Base-by-base conservation (phyloP, 208 protist species). In the Crithidia thermophila region DNA sequence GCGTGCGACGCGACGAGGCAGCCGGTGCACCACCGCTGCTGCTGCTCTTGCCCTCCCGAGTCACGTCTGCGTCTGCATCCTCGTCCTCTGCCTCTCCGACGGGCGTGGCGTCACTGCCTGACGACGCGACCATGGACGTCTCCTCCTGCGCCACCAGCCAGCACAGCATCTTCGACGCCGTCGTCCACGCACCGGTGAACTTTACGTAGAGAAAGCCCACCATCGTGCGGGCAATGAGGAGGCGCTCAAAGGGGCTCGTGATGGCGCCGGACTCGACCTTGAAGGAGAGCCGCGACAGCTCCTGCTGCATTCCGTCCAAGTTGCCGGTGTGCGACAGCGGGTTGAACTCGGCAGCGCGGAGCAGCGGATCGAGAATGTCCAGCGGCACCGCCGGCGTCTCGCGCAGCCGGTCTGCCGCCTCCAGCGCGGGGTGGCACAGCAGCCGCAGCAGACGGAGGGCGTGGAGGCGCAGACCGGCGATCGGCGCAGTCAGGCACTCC, bases 151-250 rank as follows among this genome's bases (percentile, higher is more conserved):
- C 50, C n/a, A 93, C 79, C 27, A 94, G 81, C 31, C 66, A 65
- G 36, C 79, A 63, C 13, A 94, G 58, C 18, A 94, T 78, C 62
- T 82, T 76, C 30, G 82, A 59, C 18, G 87, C 91, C 40, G 84
- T 72, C 7, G 73, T 64, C 88, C 88, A 94, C 20, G 83, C 88
- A 13, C 74, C 85, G 14, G 91, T 67, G 67, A 88, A 96, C 66
- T 90, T 90, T 9, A 90, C 53, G 74, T 96, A 86, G 31, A 94
- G 76, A 8, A 96, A 67, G 8, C 91, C 91, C 10, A 96, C 73
- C 82, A 91, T 91, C 16, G 85, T 79, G 36, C 77, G 75, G 13
- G 82, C 83, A 14, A 96, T 75, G 47, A 96, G 79, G 7, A 84
- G 43, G 47, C 84, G 81, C 59, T 79, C 50, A 1, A 92, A 72